Evolutionary conservation across 768 basidiomycete species (phyloP).

Genomic region (Pholiota molesta): DNA sequence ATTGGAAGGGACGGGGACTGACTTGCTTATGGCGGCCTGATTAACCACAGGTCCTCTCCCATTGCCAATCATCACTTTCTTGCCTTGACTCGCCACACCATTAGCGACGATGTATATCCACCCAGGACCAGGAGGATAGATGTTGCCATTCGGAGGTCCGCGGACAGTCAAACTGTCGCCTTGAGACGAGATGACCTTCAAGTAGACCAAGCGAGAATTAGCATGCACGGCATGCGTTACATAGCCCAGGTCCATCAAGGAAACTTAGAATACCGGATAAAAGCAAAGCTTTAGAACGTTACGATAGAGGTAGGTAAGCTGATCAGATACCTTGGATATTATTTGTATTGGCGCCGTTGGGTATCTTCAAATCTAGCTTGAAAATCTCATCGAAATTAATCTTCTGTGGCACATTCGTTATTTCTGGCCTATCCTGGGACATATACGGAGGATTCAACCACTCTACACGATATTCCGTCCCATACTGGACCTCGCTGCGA

Average conservation of each 20-base stretch:
- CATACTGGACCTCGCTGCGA: conserved; percentile 69
- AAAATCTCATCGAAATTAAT: conserved; percentile 51
- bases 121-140: conserved; percentile 84
- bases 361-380: conserved; percentile 47
- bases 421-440: conserved; percentile 57
- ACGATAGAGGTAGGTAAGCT: background rate
- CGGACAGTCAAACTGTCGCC: conserved; percentile 54
- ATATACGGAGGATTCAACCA: conserved; percentile 86
- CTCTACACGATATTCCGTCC: conserved; percentile 90
- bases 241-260: conserved; percentile 81
- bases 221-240: conserved; percentile 79
- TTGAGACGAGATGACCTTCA: conserved; percentile 44
- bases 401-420: conserved; percentile 35
- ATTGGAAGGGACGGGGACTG: conserved; percentile 23
- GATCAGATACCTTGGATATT: conserved; percentile 51
- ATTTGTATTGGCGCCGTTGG: conserved; percentile 27
- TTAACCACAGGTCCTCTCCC: conserved; percentile 65
- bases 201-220: conserved; percentile 75
- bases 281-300: conserved; percentile 1
- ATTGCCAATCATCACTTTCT: conserved; percentile 69
- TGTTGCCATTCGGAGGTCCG: conserved; percentile 61
- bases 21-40: conserved; percentile 60
- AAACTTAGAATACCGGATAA: conserved; percentile 44
- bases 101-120: conserved; percentile 72
- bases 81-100: conserved; percentile 66